Conservation (phyloP, 2,329 filamentous ascomycete species). For the Coniochaeta hoffmannii region DNA sequence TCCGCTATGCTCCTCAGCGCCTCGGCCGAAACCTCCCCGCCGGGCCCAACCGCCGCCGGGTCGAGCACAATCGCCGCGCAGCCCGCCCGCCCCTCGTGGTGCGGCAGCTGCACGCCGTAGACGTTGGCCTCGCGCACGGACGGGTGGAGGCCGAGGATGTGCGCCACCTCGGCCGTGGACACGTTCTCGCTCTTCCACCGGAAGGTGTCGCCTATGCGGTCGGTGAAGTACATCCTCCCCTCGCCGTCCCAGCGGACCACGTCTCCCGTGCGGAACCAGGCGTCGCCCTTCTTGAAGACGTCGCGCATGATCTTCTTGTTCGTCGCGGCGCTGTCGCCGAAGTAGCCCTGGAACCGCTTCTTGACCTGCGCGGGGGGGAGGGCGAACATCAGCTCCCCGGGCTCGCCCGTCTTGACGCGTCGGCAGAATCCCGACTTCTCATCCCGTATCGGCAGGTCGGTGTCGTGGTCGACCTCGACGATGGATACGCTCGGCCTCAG, state of each 20-base stretch:
- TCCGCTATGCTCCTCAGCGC: conserved; percentile 52
- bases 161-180: conserved; percentile 73
- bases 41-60: conserved; percentile 27
- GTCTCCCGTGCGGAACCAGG: conserved; percentile 81
- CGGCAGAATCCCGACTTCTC: conserved; percentile 62
- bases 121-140: conserved; percentile 73
- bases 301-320: conserved; percentile 65
- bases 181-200: conserved; percentile 82
- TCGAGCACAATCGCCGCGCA: conserved; percentile 65
- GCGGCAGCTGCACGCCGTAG: conserved; percentile 71
- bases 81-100: conserved; percentile 77
- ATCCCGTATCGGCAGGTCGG: conserved; percentile 61
- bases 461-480: conserved; percentile 64
- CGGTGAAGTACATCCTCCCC: conserved; percentile 70
- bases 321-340: conserved; percentile 63
- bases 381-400: conserved; percentile 70
- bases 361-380: conserved; percentile 58
- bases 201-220: conserved; percentile 73
- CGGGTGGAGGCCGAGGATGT: conserved; percentile 61
- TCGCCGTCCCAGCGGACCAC: conserved; percentile 64
- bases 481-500: conserved; percentile 45
- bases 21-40: conserved; percentile 34
- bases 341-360: conserved; percentile 74
- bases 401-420: conserved; percentile 47
- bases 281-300: conserved; percentile 69